A percentile compares a stretch with the other conserved stretches of the same genome.
phyloP scores from a whole-genome alignment of 2,329 filamentous ascomycete genomes.

The Ceratocystis lukuohia region DNA sequence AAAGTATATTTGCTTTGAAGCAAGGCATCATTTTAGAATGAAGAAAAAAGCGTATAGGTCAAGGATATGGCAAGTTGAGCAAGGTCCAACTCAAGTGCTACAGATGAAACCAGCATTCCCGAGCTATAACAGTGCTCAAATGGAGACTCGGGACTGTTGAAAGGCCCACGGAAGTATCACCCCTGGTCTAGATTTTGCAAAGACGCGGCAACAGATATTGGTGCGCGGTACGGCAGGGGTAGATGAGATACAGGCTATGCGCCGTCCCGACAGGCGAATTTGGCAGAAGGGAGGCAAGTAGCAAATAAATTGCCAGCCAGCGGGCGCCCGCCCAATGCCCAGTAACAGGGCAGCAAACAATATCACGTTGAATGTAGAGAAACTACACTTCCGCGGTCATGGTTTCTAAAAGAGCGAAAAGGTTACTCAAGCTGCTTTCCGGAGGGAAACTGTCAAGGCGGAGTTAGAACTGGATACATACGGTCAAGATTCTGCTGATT shows the following conservation, averaged over 20 bases:
- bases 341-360: slow-evolving; percentile 27
- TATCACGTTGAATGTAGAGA: not conserved
- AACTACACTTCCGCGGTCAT: slow-evolving; percentile 8
- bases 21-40: not conserved
- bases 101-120: not conserved
- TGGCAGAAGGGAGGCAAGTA: not conserved
- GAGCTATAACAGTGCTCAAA: no score
- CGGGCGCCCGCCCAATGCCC: slow-evolving; percentile 30
- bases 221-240: not conserved
- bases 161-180: no score
- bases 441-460: not conserved
- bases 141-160: no score
- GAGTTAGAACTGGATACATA: slow-evolving; percentile 11
- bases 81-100: not conserved
- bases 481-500: slow-evolving; percentile 25
- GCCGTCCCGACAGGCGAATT: not conserved
- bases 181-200: no score
- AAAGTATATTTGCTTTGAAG: not conserved
- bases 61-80: not conserved
- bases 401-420: slow-evolving; percentile 10
- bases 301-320: not conserved
- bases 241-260: not conserved
- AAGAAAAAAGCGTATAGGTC: not conserved
- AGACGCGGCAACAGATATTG: not conserved
- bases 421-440: slow-evolving; percentile 12